Evolutionary conservation across 2,329 filamentous ascomycete genomes (phyloP), one percentile per base, ranked within the genome.

Genomic region (Plenodomus tracheiphilus): DNA sequence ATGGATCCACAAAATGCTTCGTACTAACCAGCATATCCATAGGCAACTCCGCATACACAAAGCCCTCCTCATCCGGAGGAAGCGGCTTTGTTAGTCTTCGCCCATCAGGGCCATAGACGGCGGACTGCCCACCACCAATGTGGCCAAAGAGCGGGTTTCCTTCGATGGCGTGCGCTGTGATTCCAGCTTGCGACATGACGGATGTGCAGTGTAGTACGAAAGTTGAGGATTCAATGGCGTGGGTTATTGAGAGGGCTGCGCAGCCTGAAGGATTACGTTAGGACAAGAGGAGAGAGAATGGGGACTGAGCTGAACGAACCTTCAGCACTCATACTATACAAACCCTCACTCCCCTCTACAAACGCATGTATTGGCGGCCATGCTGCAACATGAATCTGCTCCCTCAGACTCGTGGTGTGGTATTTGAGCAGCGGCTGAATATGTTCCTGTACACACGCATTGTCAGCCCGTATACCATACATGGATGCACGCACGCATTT

Each of bases 181-280:
- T 73, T 0, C 76, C 81, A 13, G 71, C 61, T 6, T 77, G 56
- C 0, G 71, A 74, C 41, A 81, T 70, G 2, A 84, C 72, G 0
- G 75, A 65, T 0, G 80, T 81, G 40, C 70, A 69, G 53, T 82
- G 80, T 2, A 85, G 73, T 1, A 85, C 82, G 50, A 79, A 85
- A 0, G 78, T 66, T 8, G 74, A 72, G 1, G 79, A 76, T 59
- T 86, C 83, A 8, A 85, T 77, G 1, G 83, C 82, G 54, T 84
- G 84, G 0, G 77, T 75, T 51, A 79, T 79, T 0, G 80, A 78
- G 1, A 83, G 68, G 38, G 59, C 74, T 22, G 47, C 43, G 28
- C 52, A 56, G 19, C 51, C 50, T 57, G 17, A 17, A 7, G 18
- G 9, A 25, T 2, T 19, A 18, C 8, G 9, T 18, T 13, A 17